Base-by-base conservation (phyloP, 495 filamentous ascomycete species). In the Parmelia sp. region DNA sequence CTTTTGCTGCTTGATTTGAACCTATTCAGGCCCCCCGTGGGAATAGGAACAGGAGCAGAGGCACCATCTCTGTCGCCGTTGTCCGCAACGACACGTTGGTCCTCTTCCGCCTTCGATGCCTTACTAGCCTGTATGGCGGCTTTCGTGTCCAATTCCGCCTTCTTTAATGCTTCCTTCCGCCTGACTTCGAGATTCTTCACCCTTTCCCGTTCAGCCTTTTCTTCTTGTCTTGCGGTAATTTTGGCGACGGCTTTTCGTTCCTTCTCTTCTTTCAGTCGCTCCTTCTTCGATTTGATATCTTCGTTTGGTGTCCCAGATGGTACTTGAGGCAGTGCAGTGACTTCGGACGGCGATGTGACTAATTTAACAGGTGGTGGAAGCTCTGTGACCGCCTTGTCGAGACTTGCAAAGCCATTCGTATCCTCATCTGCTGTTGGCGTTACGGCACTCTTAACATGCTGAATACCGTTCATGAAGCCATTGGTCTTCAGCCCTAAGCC, bases 231-330 rank as follows among this genome's bases (percentile, higher is more conserved):
- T 31, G 87, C 80, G 58, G 76, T 79, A 37, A 88, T 87, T 66
- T 88, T 92, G 36, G 87, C 86, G 27, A 84, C 84, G 27, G 81
- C 82, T 63, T 85, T 88, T 11, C 79, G 77, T 57, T 86, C 87
- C 68, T 88, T 88, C 64, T 88, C 86, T 63, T 83, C 86, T 29
- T 82, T 75, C 9, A 73, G 74, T 56, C 72, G 76, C 39, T 82
- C 80, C 64, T 79, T 81, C 62, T 74, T 77, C 10, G 73, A 74
- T 31, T 78, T 78, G 33, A 74, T 45, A 47, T 83, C 79, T 49
- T 77, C 80, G 66, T 80, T 81, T 31, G 71, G 65, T 17, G 59
- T 62, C 12, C 68, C 27, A 39, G 69, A 66, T n/a, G 76, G 77
- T 10, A 78, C 76, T 17, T 74, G 73, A 12, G 79, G 76, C 25